Conservation (phyloP, 768 basidiomycete species). For the Galerina marginata region DNA sequence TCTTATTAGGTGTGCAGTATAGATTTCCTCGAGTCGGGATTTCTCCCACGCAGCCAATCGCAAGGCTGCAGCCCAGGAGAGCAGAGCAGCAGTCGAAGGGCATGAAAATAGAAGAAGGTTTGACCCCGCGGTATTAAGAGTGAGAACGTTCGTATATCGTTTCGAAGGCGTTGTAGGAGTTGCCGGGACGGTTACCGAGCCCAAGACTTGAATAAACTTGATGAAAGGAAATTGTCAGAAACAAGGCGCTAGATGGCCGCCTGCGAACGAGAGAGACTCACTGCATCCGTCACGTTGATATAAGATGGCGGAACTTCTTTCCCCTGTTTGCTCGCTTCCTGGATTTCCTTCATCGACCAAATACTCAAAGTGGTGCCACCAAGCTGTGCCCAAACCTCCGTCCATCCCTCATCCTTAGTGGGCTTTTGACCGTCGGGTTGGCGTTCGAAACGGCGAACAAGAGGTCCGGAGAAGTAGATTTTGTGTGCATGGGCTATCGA, state of each 20-base stretch:
- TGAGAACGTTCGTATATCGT: constrained; percentile 79
- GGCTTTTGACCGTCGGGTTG: constrained; percentile 75
- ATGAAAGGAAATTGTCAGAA: constrained; percentile 13
- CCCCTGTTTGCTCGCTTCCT: constrained; percentile 81
- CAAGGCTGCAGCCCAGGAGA: constrained; percentile 92
- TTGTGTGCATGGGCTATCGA: constrained; percentile 82
- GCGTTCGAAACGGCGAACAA: constrained; percentile 78
- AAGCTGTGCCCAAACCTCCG: constrained; percentile 88
- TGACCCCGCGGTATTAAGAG: constrained; percentile 92
- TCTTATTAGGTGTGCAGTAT: constrained; percentile 91
- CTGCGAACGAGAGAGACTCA: constrained; percentile 44
- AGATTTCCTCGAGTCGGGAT: constrained; percentile 93
- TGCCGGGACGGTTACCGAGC: constrained; percentile 70
- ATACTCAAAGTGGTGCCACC: constrained; percentile 88
- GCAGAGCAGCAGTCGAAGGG: constrained; percentile 66
- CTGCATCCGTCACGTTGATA: constrained; percentile 87
- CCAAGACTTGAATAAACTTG: constrained; percentile 81
- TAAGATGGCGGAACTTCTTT: constrained; percentile 87
- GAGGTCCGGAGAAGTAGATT: constrained; percentile 85
- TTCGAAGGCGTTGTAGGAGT: constrained; percentile 53
- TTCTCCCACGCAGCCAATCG: constrained; percentile 95
- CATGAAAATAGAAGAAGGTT: constrained; percentile 92
- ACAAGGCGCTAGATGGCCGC: not conserved
- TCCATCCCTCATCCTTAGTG: constrained; percentile 78
- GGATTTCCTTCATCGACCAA: constrained; percentile 91